Percentiles rank a stretch among this genome's conserved stretches.
Conservation (phyloP, 2,329 filamentous ascomycete species). For the Cercospora sp. region DNA sequence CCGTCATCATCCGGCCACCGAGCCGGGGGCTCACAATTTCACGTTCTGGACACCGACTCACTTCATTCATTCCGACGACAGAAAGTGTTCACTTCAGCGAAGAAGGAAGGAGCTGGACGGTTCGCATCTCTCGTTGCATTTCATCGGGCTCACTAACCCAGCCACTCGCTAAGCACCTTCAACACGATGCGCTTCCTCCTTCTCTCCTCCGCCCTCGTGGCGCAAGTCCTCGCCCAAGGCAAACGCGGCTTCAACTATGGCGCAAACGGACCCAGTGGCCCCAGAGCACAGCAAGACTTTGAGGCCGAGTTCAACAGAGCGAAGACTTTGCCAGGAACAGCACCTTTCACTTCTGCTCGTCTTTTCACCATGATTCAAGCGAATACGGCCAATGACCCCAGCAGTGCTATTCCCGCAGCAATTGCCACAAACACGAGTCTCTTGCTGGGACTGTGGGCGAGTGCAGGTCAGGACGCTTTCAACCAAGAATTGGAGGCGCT, state of each 20-base stretch:
- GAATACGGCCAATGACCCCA: slow-evolving; percentile 64
- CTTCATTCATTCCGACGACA: background rate
- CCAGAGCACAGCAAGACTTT: slow-evolving; percentile 65
- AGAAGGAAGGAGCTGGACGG: background rate
- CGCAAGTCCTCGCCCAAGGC: slow-evolving; percentile 41
- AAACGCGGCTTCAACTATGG: slow-evolving; percentile 73
- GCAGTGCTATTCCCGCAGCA: slow-evolving; percentile 73
- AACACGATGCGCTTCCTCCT: background rate
- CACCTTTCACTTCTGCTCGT: slow-evolving; percentile 42
- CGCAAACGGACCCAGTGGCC: slow-evolving; percentile 59
- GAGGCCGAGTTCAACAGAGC: slow-evolving; percentile 69
- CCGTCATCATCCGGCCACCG: background rate
- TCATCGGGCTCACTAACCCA: background rate
- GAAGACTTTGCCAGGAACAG: slow-evolving; percentile 61
- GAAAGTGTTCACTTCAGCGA: background rate
- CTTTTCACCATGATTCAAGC: slow-evolving; percentile 63
- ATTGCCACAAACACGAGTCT: slow-evolving; percentile 77
- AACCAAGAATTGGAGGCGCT: slow-evolving; percentile 76
- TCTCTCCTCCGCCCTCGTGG: slow-evolving; percentile 28
- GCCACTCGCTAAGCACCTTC: background rate
- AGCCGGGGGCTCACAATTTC: background rate
- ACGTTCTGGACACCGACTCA: background rate
- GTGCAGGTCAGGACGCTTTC: slow-evolving; percentile 50
- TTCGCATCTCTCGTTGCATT: background rate
- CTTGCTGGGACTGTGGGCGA: slow-evolving; percentile 78